Evolutionary conservation across 257 asterid genomes (phyloP), one percentile per base, ranked within the genome.

Genomic region (Primulina huaijiensis): DNA sequence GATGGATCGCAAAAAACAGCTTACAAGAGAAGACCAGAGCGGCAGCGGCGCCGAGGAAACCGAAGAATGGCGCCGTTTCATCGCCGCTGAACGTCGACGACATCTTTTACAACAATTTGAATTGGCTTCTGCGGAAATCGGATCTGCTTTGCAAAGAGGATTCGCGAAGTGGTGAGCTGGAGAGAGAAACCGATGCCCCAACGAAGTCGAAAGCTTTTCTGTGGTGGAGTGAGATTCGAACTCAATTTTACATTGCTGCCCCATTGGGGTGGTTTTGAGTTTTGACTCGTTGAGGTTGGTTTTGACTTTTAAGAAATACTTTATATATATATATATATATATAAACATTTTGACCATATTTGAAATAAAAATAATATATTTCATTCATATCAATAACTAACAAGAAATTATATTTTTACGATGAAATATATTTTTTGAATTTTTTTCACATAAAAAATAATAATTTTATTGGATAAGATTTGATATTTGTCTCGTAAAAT

Each of bases 31-130:
- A 50, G 7, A 50, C 21, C 16, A 50, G 57, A 50, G 57, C 57
- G 57, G 57, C 57, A 8, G 57, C 57, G 57, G 57, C 57, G 57
- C 57, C 57, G 14, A 50, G 57, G 57, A 50, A 50, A 50, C 57
- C 57, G 21, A 50, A 50, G 21, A 50, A 50, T 5, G 57, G 57
- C 21, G 57, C 57, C 7, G 57, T 50, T 17, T 50, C 57, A 16
- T 50, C 57, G 57, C 57, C 57, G 21, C 20, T 12, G 57, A 50
- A 50, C 1, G 57, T 14, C 1, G 57, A 50, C 3, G 57, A 16
- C 57, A 50, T 50, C 57, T 16, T 17, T 43, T 5, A 4, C 57
- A 50, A 50, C 21, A 17, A 50, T 4, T 50, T 16, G 57, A 21
- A 50, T 50, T 4, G 57, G 57, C 19, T 46, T 12, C n/a, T 46